Evolutionary conservation across 805 yeast species (phyloP).

Genomic region (Yamadazyma paraphyllophila): DNA sequence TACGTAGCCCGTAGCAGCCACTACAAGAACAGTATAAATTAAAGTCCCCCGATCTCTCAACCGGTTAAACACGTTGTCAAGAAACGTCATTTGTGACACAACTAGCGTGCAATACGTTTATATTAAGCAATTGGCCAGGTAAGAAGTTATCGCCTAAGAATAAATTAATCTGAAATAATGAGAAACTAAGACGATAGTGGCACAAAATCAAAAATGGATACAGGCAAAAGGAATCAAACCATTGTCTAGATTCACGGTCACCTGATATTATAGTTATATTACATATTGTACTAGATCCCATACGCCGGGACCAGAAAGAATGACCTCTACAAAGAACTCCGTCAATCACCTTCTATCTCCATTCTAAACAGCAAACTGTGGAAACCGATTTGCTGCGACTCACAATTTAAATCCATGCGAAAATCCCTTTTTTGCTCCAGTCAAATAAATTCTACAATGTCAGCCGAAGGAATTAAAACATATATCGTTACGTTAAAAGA

Average conservation of each 20-base stretch:
- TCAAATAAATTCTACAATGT: not conserved
- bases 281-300: no score
- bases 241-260: no score
- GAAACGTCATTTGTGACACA: conserved; percentile 25
- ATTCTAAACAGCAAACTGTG: not conserved
- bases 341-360: not conserved
- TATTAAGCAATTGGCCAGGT: no score
- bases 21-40: conserved; percentile 30
- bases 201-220: no score
- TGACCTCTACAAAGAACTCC: no score
- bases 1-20: conserved; percentile 28
- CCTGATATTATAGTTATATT: no score
- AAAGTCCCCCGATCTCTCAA: conserved; percentile 36
- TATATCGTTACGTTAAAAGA: conserved; percentile 50
- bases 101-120: no score
- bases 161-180: no score
- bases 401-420: not conserved
- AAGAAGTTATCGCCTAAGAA: no score
- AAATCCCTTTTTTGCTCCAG: not conserved
- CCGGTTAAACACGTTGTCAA: conserved; percentile 29
- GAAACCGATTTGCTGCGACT: not conserved
- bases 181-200: no score
- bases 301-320: no score
- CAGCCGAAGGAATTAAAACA: conserved; percentile 20
- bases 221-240: no score